Evolutionary conservation across 176 grass and related monocot genomes (phyloP), one percentile per base, ranked within the genome.

Genomic region (Oryza coarctata): DNA sequence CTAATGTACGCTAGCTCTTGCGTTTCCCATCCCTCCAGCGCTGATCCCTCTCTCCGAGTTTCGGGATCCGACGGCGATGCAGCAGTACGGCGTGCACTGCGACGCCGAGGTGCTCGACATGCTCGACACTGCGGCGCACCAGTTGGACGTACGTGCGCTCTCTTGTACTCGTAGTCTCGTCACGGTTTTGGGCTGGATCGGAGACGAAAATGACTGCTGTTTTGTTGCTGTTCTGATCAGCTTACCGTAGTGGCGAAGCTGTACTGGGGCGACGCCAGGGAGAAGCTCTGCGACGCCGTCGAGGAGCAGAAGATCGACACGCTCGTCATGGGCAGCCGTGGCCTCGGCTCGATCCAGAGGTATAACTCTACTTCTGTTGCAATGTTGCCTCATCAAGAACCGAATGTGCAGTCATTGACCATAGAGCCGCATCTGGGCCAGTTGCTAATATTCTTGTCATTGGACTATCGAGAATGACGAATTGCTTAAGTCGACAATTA

Each of bases 231-330:
- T 17, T 39, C 65, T 57, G 38, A 73, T 52, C 81, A 97, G 92
- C 89, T 85, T 0, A 89, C 50, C 35, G 85, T 97, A 39, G 77
- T 94, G 74, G 74, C 86, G 2, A 97, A 97, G 90, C 64, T 97
- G 41, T 92, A 94, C 88, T 94, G 94, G 94, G 94, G 94, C 47
- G 94, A 97, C 78, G 85, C 94, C 70, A 92, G 94, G 88, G 94
- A 97, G 86, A 94, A 90, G 80, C 90, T 97, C 68, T 92, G 89
- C 84, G 83, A 94, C 9, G 92, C 88, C 7, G 88, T 78, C 18
- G 90, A 86, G 73, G 94, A 94, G 57, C 77, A 87, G 55, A 86
- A 71, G 84, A 85, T 97, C 60, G 90, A 94, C 82, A 62, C 65
- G n/a, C 70, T 97, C 26, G 92, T 97, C 63, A 90, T 94, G 87